Evolutionary conservation across 805 yeast species (phyloP), one percentile per base, ranked within the genome.

Genomic region (Maudiozyma bulderi): DNA sequence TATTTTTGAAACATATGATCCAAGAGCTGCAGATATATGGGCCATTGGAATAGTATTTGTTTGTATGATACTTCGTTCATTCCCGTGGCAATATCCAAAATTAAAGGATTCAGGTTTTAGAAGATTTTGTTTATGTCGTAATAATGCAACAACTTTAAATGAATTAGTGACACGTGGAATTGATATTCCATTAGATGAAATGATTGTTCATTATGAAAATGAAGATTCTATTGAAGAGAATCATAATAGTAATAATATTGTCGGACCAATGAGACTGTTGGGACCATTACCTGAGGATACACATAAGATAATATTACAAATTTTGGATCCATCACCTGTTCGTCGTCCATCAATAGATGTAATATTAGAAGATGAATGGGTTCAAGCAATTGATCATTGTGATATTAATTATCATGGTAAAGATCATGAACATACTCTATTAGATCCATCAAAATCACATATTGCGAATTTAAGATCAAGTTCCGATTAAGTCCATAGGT

Each of bases 11-110:
- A 81, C 82, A 51, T 88, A 88, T 60, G 93, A 86, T 62, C 95
- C 96, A 11, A 75, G 95, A 54, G 95, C 96, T 0, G 93, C 88
- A 6, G 96, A 88, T 69, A 78, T 89, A 39, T 88, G 96, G 96
- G 85, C 95, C 8, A 81, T 81, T 35, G 95, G 95, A 6, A 87
- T 88, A 51, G 85, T 88, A 46, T 86, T 84, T 66, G 84, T 93
- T 56, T 88, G 96, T 70, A 88, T 89, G 96, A 77, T 86, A 52
- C 72, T 88, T 63, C 82, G 86, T 61, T 84, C 87, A 68, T 88
- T 88, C 68, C 96, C 96, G 8, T 88, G 96, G 96, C 86, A 85
- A 62, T 84, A 86, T 5, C 96, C 96, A 5, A 83, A 84, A 59
- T 66, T 80, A 46, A 72, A 82, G 43, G 96, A 89, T 66, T 77